Percentiles rank a stretch among this genome's conserved stretches.
phyloP scores from a whole-genome alignment of 2,329 filamentous ascomycete species.

The Botryotinia convoluta region DNA sequence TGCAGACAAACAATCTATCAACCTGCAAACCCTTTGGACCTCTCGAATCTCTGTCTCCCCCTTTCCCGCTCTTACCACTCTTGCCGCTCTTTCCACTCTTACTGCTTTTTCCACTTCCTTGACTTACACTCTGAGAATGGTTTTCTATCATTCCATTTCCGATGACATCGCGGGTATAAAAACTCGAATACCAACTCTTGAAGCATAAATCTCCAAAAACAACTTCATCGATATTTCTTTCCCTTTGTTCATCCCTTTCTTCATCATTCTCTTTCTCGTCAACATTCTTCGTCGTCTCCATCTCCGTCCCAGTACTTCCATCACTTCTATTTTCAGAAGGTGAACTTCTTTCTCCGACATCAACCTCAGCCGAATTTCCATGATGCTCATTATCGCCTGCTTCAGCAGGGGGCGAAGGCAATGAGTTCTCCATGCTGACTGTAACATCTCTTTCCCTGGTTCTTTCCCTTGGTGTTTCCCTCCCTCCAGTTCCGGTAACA shows the following conservation, averaged over 20 bases:
- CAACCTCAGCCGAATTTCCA: background rate
- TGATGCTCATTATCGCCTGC: background rate
- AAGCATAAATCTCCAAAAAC: conserved; percentile 82
- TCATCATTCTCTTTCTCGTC: background rate
- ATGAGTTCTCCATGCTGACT: conserved; percentile 5
- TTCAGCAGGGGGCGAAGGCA: conserved; percentile 4
- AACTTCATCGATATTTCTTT: conserved; percentile 82
- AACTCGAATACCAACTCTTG: conserved; percentile 89
- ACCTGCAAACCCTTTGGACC: conserved; percentile 43
- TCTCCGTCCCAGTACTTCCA: background rate
- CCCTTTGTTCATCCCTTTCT: conserved; percentile 34
- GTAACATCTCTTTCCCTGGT: conserved; percentile 1
- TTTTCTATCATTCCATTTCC: conserved; percentile 44
- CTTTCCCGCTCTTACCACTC: conserved; percentile 1
- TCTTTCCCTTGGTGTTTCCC: background rate
- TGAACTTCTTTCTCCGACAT: background rate
- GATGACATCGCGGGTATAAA: conserved; percentile 73
- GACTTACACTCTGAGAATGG: background rate
- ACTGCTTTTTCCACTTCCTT: conserved; percentile 10
- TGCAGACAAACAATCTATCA: conserved; percentile 78
- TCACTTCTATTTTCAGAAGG: background rate
- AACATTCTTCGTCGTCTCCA: background rate
- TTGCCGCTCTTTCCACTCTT: background rate
- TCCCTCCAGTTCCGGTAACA: background rate
- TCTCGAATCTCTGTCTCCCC: conserved; percentile 3